These are phyloP conservation scores for Russula lepida DNA, from an alignment of 768 basidiomycete genomes.

Conservation along the genomic window DNA sequence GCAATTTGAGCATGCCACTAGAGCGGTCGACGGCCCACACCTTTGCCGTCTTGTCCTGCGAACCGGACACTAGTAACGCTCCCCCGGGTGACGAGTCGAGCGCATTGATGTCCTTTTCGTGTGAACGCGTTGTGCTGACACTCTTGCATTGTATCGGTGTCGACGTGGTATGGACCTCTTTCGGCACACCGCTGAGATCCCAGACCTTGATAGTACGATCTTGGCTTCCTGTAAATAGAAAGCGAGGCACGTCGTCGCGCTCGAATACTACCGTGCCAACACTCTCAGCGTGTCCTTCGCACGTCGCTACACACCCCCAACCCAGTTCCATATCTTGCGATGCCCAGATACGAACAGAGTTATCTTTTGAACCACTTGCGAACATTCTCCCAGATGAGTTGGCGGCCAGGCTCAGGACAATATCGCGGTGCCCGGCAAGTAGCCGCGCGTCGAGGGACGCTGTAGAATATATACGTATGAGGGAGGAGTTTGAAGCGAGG, in stretches of 20 bases:
- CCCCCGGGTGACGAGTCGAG: slow-evolving; percentile 91
- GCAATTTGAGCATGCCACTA: slow-evolving; percentile 60
- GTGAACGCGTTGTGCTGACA: slow-evolving; percentile 79
- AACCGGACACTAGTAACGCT: slow-evolving; percentile 80
- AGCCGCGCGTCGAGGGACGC: slow-evolving; percentile 73
- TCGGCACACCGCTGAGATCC: slow-evolving; percentile 61
- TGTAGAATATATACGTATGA: slow-evolving; percentile 83
- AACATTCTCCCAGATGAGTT: slow-evolving; percentile 61
- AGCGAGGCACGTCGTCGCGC: slow-evolving; percentile 40
- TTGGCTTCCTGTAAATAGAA: slow-evolving; percentile 93
- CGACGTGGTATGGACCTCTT: slow-evolving; percentile 24
- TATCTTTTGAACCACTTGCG: slow-evolving; percentile 91
- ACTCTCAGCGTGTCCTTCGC: slow-evolving; percentile 92
- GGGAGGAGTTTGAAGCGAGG: slow-evolving; percentile 94
- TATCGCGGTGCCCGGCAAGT: slow-evolving; percentile 82
- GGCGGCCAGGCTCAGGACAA: slow-evolving; percentile 78
- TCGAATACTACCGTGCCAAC: slow-evolving; percentile 85
- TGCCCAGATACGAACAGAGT: slow-evolving; percentile 80
- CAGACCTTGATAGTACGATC: slow-evolving; percentile 99
- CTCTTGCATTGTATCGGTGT: slow-evolving; percentile 53
- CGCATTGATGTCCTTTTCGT: slow-evolving; percentile 98
- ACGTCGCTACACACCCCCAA: slow-evolving; percentile 75
- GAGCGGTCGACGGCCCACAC: slow-evolving; percentile 63
- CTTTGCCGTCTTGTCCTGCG: slow-evolving; percentile 93
- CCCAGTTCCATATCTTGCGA: slow-evolving; percentile 31